These are phyloP conservation scores for Ephemerocybe angulata DNA, from an alignment of 768 basidiomycete species.

Conservation along the genomic window DNA sequence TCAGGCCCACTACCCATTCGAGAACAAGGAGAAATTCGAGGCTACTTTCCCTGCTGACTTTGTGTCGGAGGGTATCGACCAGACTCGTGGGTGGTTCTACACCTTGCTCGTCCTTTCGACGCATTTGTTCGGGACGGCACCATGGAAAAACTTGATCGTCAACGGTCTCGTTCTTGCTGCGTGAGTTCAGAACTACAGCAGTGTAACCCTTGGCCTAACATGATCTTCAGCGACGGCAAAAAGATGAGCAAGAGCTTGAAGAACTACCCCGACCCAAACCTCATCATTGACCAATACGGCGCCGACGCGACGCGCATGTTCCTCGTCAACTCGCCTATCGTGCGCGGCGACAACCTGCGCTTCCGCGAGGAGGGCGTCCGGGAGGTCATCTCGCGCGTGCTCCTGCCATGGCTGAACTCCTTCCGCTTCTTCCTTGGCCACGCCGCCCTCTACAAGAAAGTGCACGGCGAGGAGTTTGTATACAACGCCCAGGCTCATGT, in stretches of 20 bases:
- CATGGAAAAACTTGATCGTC: constrained; percentile 98
- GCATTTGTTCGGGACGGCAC: constrained; percentile 87
- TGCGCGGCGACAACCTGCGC: constrained; percentile 93
- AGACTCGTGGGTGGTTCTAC: constrained; percentile 99
- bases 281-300: constrained; percentile 87
- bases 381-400: constrained; percentile 93
- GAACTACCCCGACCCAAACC: constrained; percentile 95
- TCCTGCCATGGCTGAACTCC: constrained; percentile 97
- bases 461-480: constrained; percentile 67
- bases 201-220: constrained; percentile 2
- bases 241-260: constrained; percentile 99
- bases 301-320: constrained; percentile 98
- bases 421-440: constrained; percentile 99
- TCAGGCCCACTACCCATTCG: constrained; percentile 96
- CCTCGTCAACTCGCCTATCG: constrained; percentile 98
- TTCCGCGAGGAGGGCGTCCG: constrained; percentile 98
- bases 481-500: constrained; percentile 85
- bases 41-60: constrained; percentile 91
- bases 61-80: constrained; percentile 97
- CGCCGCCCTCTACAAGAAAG: constrained; percentile 81
- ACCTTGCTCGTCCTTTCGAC: constrained; percentile 95
- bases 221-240: constrained; percentile 80
- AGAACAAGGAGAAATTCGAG: constrained; percentile 88
- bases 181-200: constrained; percentile 44
- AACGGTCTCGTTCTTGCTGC: constrained; percentile 93